Percentiles rank a stretch among this genome's conserved stretches.
These are phyloP conservation scores for Dactylellina drechsleri DNA, from an alignment of 2,329 filamentous ascomycete genomes.

Conservation along the genomic window DNA sequence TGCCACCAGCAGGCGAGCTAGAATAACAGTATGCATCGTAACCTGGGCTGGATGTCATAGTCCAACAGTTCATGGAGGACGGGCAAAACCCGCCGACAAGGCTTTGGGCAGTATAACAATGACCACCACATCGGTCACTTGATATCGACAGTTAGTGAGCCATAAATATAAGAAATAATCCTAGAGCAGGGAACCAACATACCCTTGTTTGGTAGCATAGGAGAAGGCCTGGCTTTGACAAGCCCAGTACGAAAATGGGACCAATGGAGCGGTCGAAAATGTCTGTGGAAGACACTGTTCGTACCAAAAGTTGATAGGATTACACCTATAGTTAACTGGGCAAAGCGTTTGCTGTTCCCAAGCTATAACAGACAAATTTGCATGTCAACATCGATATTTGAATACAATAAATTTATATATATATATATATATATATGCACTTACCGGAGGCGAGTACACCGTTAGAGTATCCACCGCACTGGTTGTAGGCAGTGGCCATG, in stretches of 20 bases:
- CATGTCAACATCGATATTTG: not conserved
- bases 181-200: not conserved
- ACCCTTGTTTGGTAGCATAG: conserved; percentile 39
- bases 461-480: conserved; percentile 42
- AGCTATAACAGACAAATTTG: conserved; percentile 8
- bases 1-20: conserved; percentile 17
- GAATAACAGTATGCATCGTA: conserved; percentile 45
- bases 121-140: conserved; percentile 48
- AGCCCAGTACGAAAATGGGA: conserved; percentile 40
- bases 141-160: not conserved
- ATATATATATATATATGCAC: too few relatives aligned
- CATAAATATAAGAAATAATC: too few relatives aligned
- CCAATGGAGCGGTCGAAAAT: conserved; percentile 23
- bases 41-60: conserved; percentile 42
- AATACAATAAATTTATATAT: too few relatives aligned
- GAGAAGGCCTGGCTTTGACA: conserved; percentile 30
- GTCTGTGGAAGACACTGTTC: conserved; percentile 45
- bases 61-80: conserved; percentile 46
- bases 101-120: conserved; percentile 45
- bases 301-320: conserved; percentile 52
- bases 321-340: conserved; percentile 50
- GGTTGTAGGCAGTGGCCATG: conserved; percentile 39
- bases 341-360: conserved; percentile 49
- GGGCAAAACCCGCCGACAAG: conserved; percentile 48
- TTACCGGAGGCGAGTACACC: conserved; percentile 35